These are phyloP conservation scores for Hyparrhenia diplandra DNA, from an alignment of 176 grass and related monocot species.

Conservation along the genomic window DNA sequence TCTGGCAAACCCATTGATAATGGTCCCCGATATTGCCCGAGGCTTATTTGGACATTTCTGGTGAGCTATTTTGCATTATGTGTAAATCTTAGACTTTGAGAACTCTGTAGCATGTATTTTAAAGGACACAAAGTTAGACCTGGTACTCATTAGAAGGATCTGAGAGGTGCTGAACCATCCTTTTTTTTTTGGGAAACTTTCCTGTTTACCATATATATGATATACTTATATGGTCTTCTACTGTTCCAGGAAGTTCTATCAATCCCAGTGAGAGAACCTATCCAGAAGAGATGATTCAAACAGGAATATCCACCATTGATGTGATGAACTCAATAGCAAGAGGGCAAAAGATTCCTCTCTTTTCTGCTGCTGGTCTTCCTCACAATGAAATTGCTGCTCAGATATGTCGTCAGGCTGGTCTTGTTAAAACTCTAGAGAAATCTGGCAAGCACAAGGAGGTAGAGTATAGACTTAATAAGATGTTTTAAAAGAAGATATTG, in stretches of 20 bases:
- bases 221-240: neutral
- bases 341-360: conserved; percentile 98
- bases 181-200: neutral
- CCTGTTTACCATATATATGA: neutral
- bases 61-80: conserved; percentile 34
- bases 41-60: conserved; percentile 99
- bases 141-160: neutral
- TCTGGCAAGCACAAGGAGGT: conserved; percentile 62
- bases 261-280: conserved; percentile 99
- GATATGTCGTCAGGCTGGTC: conserved; percentile 98
- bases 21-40: conserved; percentile 91
- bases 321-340: conserved; percentile 99
- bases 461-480: neutral
- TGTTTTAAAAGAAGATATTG: neutral
- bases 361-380: conserved; percentile 97
- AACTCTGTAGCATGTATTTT: neutral
- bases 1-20: conserved; percentile 99
- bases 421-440: conserved; percentile 94
- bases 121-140: neutral
- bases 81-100: neutral
- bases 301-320: conserved; percentile 98
- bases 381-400: conserved; percentile 99
- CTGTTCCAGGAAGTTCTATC: conserved; percentile 89
- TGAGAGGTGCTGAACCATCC: neutral
- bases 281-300: conserved; percentile 99